Percentiles rank a stretch among this genome's conserved stretches.
Evolutionary conservation across 2,329 filamentous ascomycete genomes (phyloP).

Genomic region (Alternaria sp.): DNA sequence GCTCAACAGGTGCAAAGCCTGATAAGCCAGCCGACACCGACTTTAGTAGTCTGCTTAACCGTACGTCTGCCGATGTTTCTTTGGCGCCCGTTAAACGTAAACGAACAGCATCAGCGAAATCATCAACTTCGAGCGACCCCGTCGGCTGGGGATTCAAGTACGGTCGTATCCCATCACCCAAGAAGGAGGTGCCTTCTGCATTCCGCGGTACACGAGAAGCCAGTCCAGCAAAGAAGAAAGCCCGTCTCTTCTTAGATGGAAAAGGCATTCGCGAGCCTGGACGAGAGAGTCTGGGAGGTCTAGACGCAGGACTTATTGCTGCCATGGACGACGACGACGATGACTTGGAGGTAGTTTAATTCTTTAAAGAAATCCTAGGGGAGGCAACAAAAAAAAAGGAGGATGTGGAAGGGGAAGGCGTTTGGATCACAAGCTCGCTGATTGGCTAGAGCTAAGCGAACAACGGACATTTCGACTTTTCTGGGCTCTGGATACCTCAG

Average conservation of each 20-base stretch:
- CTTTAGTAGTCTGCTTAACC: constrained; percentile 55
- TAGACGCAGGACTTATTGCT: constrained; percentile 47
- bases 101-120: constrained; percentile 44
- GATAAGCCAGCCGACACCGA: constrained; percentile 33
- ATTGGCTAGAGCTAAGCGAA: constrained; percentile 47
- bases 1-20: constrained; percentile 22
- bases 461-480: constrained; percentile 30
- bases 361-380: constrained; percentile 33
- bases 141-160: constrained; percentile 59
- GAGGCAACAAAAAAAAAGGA: constrained; percentile 4
- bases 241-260: constrained; percentile 56
- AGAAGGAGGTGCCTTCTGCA: constrained; percentile 34
- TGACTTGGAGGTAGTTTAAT: constrained; percentile 59
- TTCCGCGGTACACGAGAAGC: constrained; percentile 39
- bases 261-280: constrained; percentile 61
- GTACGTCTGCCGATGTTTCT: constrained; percentile 53
- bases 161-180: constrained; percentile 50
- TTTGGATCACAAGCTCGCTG: constrained; percentile 27
- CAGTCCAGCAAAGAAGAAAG: constrained; percentile 58
- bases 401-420: constrained; percentile 21
- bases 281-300: constrained; percentile 53
- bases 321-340: constrained; percentile 56
- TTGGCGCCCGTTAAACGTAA: constrained; percentile 57
- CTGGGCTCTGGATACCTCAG: constrained; percentile 23
- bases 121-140: constrained; percentile 43